Evolutionary conservation across 2,329 filamentous ascomycete species (phyloP), one percentile per base, ranked within the genome.

Genomic region (Orbilia ellipsospora): DNA sequence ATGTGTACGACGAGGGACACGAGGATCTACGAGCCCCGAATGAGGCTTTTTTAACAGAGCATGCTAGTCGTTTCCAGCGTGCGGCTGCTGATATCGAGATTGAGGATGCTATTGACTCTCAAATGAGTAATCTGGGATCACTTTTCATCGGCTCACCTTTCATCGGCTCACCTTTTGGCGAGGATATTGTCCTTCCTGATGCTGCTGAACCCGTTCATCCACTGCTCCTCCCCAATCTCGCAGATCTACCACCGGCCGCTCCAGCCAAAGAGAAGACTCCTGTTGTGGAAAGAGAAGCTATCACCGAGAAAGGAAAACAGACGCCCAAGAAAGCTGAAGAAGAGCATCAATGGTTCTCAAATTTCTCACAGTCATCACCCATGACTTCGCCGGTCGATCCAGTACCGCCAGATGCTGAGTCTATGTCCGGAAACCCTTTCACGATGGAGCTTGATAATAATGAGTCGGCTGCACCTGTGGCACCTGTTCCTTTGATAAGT

Each of bases 1-100:
- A 65, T 16, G 44, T 62, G 1, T 75, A 77, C 16, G 56, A 77
- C 2, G 64, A 75, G 15, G 78, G 78, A 1, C 68, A 79, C 51
- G 77, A 78, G 3, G 28, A 77, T 15, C 59, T 78, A 2, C 66
- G 57, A n/a, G 57, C 57, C 2, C 61, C 64, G 13, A 64, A 77
- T 40, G 54, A 74, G 16, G 57, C 42, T 8, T 15, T 74, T 6
- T 4, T 63, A 12, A n/a, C 16, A 31, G 12, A 50, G 44, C 42
- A 7, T 8, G 36, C 48, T 6, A 40, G 28, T 3, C 62, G 62
- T 6, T 57, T 57, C 13, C 42, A 62, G 31, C 16, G 4, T 23
- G 16, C 42, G 5, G 48, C 61, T 50, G 45, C 15, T 1, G 51
- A 74, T 18, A 51, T 52, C 15, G 51, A 57, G 15, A 59, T 64